Conservation (phyloP, 306 rosid genomes). For the Calophaca sinica region DNA sequence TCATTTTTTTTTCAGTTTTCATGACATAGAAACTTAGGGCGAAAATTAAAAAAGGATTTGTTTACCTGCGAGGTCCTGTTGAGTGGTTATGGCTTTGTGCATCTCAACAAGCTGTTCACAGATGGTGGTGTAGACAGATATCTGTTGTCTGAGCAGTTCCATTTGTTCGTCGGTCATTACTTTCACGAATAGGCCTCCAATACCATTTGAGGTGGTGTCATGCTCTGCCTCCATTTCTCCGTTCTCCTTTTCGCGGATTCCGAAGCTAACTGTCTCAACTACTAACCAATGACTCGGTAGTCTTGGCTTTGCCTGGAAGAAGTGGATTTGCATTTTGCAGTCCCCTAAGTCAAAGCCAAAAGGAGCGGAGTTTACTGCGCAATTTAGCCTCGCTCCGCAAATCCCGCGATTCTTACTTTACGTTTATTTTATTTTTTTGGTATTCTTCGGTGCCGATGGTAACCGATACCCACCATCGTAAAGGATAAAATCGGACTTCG, state of each 20-base stretch:
- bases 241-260: too few relatives aligned
- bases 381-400: constrained; percentile 37
- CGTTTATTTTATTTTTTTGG: too few relatives aligned
- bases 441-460: too few relatives aligned
- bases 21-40: too few relatives aligned
- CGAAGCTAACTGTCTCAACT: too few relatives aligned
- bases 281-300: too few relatives aligned
- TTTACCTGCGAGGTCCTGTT: constrained; percentile 67
- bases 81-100: constrained; percentile 71
- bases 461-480: too few relatives aligned
- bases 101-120: constrained; percentile 75
- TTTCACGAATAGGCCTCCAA: constrained; percentile 53
- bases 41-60: too few relatives aligned
- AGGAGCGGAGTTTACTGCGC: constrained; percentile 43
- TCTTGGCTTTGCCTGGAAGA: neutral
- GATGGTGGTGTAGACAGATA: constrained; percentile 68
- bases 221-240: constrained; percentile 46
- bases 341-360: constrained; percentile 12
- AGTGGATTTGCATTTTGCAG: constrained; percentile 5
- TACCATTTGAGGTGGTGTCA: neutral
- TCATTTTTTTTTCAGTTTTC: too few relatives aligned
- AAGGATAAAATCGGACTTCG: too few relatives aligned
- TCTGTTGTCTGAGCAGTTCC: constrained; percentile 71
- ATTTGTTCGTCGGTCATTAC: constrained; percentile 86
- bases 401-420: constrained; percentile 23